Base-by-base conservation (phyloP, 169 alveolate genomes). In the Plasmodium cynomolgi region DNA sequence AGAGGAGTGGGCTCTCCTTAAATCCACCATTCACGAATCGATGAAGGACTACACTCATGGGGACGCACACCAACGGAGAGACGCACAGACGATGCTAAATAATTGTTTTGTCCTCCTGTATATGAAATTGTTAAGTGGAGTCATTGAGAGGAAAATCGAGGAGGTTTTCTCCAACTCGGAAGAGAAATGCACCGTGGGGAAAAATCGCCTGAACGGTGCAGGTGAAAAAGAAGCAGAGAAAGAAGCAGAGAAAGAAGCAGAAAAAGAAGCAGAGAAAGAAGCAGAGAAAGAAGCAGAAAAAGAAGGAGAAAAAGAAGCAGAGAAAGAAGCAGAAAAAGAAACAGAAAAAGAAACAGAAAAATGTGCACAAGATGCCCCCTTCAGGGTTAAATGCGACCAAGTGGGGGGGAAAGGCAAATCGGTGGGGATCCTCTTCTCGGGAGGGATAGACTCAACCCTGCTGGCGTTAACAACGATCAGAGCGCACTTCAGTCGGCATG, bases 381-480 rank as follows among this genome's bases (percentile, higher is more conserved):
- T 31, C 47, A 75, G 6, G 29, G 23, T 34, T 13, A 2, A 50
- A 17, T 11, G 62, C 7, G 58, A 33, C 34, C 1, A 13, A 1
- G 41, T 7, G 0, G 29, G 7, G 33, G 29, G 58, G 20, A 44
- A 80, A 44, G 33, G 0, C 41, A 34, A 95, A 88, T 47, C 91
- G 15, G 68, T 93, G 33, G 92, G 95, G 8, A 83, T 96, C 9
- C 83, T 96, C 41, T 96, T 95, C 81, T 96, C 97, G 3, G 97
- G 97, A 20, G 96, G 97, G 31, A 81, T 96, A 15, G 97, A 96
- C 62, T 96, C 97, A n/a, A 92, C 96, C 13, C 26, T 96, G 15
- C 73, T 96, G 5, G 88, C 97, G 8, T 47, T 86, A 29, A 82
- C 95, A 62, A 96, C 95, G 20, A 95, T 95, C 23, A 39, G 71